Base-by-base conservation (phyloP, 139 green algal genomes). In the Chlorella sp. region DNA sequence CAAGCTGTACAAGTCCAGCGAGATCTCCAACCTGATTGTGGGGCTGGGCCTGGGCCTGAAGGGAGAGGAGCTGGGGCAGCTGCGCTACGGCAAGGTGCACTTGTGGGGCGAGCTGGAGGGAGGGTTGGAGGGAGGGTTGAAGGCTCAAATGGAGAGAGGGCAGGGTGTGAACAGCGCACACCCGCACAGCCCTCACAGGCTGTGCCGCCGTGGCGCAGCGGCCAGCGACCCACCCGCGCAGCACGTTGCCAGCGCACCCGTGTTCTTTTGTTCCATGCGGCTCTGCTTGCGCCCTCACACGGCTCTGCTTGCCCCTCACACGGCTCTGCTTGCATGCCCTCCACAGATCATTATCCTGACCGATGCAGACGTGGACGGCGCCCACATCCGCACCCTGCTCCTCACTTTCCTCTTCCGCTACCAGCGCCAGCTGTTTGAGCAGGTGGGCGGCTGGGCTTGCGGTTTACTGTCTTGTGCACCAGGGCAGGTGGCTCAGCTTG, bases 371-470 rank as follows among this genome's bases (percentile, higher is more conserved):
- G 96, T 99, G 76, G 97, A 99, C 81, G 97, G 97, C 30, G 96
- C 96, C 16, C 97, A 99, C 94, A 99, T 99, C 86, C 93, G 96
- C 67, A 98, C 97, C 11, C 94, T 99, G 83, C 93, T 99, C 74
- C 94, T 99, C 23, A 99, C 97, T 5, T 99, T 99, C 90, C 91
- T 99, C 26, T 99, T 97, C 92, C 91, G 97, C 65, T 99, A 99
- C 90, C 87, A 90, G 56, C 91, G 89, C 16, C 89, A 94, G 72
- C 92, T 98, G 28, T 98, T 98, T 85, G 89, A 96, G 34, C 17
- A 57, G 80, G 65, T 68, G 68, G 51, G 51, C 21, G 51, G 51
- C 2, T 60, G 51, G 51, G 51, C 9, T 51, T 51, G 44, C 44
- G 44, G 6, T 51, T 51, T 9, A 16, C 44, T 51, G 6, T 9